Percentiles rank a stretch among this genome's conserved stretches.
These are phyloP conservation scores for Xylariaceae sp. DNA, from an alignment of 2,329 filamentous ascomycete species.

Conservation along the genomic window DNA sequence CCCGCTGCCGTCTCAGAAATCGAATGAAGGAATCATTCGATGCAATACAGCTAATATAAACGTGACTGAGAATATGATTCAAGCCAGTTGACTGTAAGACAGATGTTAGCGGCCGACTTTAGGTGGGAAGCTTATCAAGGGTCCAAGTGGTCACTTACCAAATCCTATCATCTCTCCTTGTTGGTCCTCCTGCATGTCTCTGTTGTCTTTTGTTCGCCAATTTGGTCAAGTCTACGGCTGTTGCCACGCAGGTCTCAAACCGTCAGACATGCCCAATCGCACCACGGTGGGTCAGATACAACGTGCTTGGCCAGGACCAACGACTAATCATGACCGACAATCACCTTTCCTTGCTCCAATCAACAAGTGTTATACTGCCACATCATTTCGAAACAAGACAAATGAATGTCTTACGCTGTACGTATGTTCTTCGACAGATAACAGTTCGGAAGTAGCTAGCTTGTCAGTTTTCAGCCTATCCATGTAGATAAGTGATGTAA, in stretches of 20 bases:
- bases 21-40: too few species aligned
- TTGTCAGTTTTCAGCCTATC: neutral
- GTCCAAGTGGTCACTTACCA: neutral
- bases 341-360: neutral
- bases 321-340: neutral
- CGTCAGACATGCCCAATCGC: neutral
- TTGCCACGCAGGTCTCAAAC: neutral
- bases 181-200: neutral
- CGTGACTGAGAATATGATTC: too few species aligned
- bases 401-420: too few species aligned
- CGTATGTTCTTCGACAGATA: neutral
- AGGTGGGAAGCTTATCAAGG: too few species aligned
- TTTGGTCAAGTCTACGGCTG: neutral
- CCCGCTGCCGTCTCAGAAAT: too few species aligned
- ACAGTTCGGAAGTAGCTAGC: neutral
- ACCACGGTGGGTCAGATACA: neutral
- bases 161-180: conserved; percentile 1
- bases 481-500: neutral
- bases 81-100: too few species aligned
- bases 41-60: too few species aligned
- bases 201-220: neutral
- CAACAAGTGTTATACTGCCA: too few species aligned
- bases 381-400: too few species aligned
- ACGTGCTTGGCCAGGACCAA: neutral
- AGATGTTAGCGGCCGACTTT: too few species aligned